Percentiles rank a stretch among this genome's conserved stretches.
Evolutionary conservation across 352 stramenopile species (phyloP).

Genomic region (Phytophthora kernoviae): DNA sequence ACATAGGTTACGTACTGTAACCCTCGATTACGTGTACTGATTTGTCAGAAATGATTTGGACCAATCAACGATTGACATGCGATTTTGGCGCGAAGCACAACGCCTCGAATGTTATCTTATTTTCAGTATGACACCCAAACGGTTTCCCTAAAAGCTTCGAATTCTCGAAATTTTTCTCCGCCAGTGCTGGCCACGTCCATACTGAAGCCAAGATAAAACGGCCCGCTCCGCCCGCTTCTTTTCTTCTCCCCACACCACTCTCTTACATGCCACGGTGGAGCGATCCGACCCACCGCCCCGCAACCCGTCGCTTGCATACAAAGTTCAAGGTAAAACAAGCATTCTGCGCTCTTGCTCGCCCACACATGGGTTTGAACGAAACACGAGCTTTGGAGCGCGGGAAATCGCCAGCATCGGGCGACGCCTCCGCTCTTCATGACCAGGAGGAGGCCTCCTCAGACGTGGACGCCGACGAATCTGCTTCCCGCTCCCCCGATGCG

Average conservation of each 20-base stretch:
- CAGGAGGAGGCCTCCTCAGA: conserved; percentile 2
- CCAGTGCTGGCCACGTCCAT: neutral
- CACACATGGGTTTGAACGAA: conserved; percentile 62
- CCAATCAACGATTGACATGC: no score
- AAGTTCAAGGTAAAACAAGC: conserved; percentile 50
- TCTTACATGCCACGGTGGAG: neutral
- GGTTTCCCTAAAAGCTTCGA: neutral
- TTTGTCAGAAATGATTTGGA: no score
- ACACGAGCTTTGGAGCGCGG: conserved; percentile 31
- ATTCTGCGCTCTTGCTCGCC: conserved; percentile 30
- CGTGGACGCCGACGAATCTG: neutral
- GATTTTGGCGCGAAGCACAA: no score
- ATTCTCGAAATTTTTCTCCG: conserved; percentile 5
- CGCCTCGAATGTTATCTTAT: neutral
- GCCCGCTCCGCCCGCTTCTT: neutral
- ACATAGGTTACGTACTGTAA: no score
- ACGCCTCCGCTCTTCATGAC: conserved; percentile 1
- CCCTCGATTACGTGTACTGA: neutral
- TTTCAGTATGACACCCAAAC: neutral
- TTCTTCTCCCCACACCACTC: conserved; percentile 1
- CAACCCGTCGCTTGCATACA: conserved; percentile 30
- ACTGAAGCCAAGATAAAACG: neutral
- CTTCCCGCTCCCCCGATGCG: neutral
- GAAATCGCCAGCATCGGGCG: conserved; percentile 18
- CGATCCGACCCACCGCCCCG: conserved; percentile 18